Evolutionary conservation across 148 eudicot genomes (phyloP), one percentile per base, ranked within the genome.

Genomic region (Suaeda aralocaspica): DNA sequence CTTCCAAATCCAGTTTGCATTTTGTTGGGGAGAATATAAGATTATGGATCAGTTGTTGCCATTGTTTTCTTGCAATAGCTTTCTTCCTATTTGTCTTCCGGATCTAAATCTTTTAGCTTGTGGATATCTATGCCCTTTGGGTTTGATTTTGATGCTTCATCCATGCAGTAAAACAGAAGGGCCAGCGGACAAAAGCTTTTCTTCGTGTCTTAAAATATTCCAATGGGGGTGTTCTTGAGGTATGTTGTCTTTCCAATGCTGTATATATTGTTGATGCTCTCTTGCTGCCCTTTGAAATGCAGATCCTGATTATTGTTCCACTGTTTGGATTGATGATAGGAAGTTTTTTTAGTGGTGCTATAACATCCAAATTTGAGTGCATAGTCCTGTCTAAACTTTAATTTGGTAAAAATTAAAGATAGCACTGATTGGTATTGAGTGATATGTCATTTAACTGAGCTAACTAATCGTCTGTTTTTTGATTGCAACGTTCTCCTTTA

Each of bases 171-270:
- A 81, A 84, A 84, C 76, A 79, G 41, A 84, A 91, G 86, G 89
- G 74, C 65, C 86, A 84, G 77, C 78, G 82, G 52, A 80, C 86
- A 19, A 86, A 87, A 81, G 93, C 96, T 71, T 89, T 89, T 84
- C 91, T 94, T 50, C 97, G 87, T 62, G 96, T 94, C 55, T 64
- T 94, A 61, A 94, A 94, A 75, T 87, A 91, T 81, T 89, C 99
- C 18, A 82, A 79, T 66, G 99, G 97, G 59, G 99, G 99, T 72
- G 87, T 88, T 80, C 94, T 92, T 50, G 98, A 92, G 91, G 98
- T 88, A 76, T 72, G 33, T 65, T 48, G 21, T 31, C 56, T 15
- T 61, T 41, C 29, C 33, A 39, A 19, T 21, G 42, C 22, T 36
- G 2, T 30, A 16, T 74, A 30, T 59, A 19, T 36, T 30, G 12